Evolutionary conservation across 768 basidiomycete genomes (phyloP), one percentile per base, ranked within the genome.

Genomic region (Phanerodontia chrysosporium): DNA sequence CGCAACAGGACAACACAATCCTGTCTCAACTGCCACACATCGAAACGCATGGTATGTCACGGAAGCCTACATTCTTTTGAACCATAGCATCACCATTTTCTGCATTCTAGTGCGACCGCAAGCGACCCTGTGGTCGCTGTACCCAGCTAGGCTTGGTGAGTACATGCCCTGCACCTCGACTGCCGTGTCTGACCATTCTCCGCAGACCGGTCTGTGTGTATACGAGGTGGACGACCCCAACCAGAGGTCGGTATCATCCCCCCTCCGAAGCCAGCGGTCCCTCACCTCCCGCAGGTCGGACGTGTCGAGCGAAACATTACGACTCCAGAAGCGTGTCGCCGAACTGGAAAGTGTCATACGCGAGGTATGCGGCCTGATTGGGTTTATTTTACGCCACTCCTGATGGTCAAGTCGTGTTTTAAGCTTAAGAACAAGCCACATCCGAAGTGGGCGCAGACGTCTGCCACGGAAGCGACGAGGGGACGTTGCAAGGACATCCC

Each of bases 331-430:
- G 60, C 83, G 90, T 48, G 86, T 92, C 24, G 89, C 89, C 27
- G 90, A 93, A 65, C 79, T 93, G 0, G 90, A 93, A 71, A 86
- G 87, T 52, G 88, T 92, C 36, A 87, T 92, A 61, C 83, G 90
- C n/a, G 89, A 89, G 77, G 87, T 85, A 65, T 58, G 70, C 66
- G 14, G 14, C 12, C 42, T 22, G n/a, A 4, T 9, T 30, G 28
- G 21, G 22, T 16, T n/a, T 18, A 35, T 42, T 42, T 12, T 42
- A 9, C 28, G 22, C 42, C 29, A 32, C 36, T 12, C 5, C 18
- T 39, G n/a, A 42, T 51, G 42, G 45, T 44, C 35, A 35, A 21
- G 14, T 22, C 25, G 13, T 22, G 13, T 25, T 1, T 46, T 42
- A 54, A 92, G 83, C 69, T 92, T 58, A 88, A 87, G 69, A 85